Base-by-base conservation (phyloP, 169 alveolate genomes). In the Plasmodium gaboni region DNA sequence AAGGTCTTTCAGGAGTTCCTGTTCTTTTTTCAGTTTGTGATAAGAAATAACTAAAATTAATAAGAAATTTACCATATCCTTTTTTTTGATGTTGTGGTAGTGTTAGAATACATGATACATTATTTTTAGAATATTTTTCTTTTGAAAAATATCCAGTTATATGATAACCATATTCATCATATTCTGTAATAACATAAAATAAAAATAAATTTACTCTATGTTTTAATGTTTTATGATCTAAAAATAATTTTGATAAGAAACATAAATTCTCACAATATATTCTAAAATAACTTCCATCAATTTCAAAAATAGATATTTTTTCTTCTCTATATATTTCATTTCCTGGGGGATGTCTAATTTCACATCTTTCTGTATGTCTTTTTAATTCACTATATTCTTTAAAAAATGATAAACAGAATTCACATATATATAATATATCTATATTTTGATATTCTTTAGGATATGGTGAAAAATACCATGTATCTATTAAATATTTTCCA, bases 391-490 rank as follows among this genome's bases (percentile, higher is more conserved):
- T 90, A 63, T 96, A 97, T 65, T 74, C 86, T 55, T 95, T 91
- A 90, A 95, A 97, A 83, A 97, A 97, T 17, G 96, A 80, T 42
- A 98, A 94, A 89, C 99, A 98, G 90, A 97, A 98, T 87, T 98
- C 99, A 87, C 99, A 98, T 10, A 98, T 95, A 86, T 95, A 97
- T 42, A 98, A 94, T 2, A 95, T 94, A 51, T 97, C 98, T 32
- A 97, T 93, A 80, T 97, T 95, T 74, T 98, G 99, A 70, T 94
- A 98, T 50, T 96, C 98, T 64, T 96, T 96, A 10, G 99, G 99
- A 68, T 97, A 98, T 32, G 99, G 99, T 28, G 99, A 97, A 91
- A 97, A 98, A 90, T 98, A 98, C 99, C 99, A 98, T 12, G 99
- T 95, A 87, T 97, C 99, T 17, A 98, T 98, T 70, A 96, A 74